Evolutionary conservation across 148 eudicot genomes (phyloP).

Genomic region (Camellia lanceoleosa): DNA sequence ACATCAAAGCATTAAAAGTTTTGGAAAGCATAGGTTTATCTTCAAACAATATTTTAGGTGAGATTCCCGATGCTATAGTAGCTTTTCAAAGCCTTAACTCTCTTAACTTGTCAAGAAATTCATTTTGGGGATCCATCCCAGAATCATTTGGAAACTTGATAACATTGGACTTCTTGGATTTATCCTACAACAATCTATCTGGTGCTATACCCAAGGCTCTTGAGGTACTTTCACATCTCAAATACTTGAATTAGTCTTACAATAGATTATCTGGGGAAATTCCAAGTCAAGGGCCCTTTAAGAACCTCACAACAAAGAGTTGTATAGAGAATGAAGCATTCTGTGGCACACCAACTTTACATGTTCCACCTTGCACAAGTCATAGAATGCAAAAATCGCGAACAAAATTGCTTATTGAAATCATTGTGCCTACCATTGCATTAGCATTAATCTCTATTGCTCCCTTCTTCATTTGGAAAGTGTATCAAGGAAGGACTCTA

Average conservation of each 20-base stretch:
- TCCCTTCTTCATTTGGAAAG: no score
- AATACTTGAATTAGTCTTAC: not conserved
- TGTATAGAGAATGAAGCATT: no score
- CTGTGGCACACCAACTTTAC: no score
- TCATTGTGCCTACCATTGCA: no score
- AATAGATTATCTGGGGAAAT: not conserved
- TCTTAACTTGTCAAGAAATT: not conserved
- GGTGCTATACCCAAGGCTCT: not conserved
- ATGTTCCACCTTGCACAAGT: no score
- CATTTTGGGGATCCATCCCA: not conserved
- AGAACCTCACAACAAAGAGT: no score
- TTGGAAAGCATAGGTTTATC: not conserved
- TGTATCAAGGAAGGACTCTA: no score
- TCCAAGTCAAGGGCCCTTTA: constrained; percentile 1
- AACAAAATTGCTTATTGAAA: no score
- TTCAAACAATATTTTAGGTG: not conserved
- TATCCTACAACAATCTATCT: not conserved
- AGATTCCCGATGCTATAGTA: not conserved
- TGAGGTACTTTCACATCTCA: not conserved
- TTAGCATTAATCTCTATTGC: no score
- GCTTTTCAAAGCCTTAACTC: not conserved
- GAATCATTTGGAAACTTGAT: not conserved
- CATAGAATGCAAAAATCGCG: no score
- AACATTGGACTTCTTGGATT: not conserved
- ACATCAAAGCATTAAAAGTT: not conserved